Percentiles rank a stretch among this genome's conserved stretches.
Conservation (phyloP, 2,329 filamentous ascomycete species). For the Diplodia seriata region DNA sequence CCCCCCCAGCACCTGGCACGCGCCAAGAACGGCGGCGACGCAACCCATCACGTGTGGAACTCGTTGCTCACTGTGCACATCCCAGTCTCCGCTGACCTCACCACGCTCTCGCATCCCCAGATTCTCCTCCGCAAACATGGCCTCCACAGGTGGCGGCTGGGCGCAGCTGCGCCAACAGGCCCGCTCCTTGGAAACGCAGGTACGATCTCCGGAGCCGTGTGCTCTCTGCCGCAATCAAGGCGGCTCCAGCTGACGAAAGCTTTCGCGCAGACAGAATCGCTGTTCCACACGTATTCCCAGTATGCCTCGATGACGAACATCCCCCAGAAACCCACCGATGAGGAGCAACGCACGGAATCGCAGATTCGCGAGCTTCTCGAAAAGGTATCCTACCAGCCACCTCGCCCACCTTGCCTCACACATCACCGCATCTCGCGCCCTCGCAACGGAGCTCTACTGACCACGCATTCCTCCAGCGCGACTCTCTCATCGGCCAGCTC, state of each 20-base stretch:
- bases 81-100: slow-evolving; percentile 26
- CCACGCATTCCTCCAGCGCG: slow-evolving; percentile 65
- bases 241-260: slow-evolving; percentile 22
- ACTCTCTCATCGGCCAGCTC: slow-evolving; percentile 80
- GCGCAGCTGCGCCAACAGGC: slow-evolving; percentile 93
- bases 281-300: slow-evolving; percentile 87
- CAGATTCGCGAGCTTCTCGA: slow-evolving; percentile 85
- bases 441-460: slow-evolving; percentile 7
- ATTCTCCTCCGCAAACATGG: slow-evolving; percentile 40
- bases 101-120: slow-evolving; percentile 25
- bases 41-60: slow-evolving; percentile 33
- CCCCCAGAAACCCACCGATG: slow-evolving; percentile 81
- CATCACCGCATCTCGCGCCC: slow-evolving; percentile 33
- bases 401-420: slow-evolving; percentile 29
- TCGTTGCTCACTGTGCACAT: slow-evolving; percentile 12
- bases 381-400: slow-evolving; percentile 62
- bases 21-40: slow-evolving; percentile 13
- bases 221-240: slow-evolving; percentile 13
- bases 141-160: slow-evolving; percentile 68
- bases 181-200: slow-evolving; percentile 86
- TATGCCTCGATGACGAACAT: slow-evolving; percentile 82
- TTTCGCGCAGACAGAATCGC: slow-evolving; percentile 74
- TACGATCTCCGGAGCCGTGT: slow-evolving; percentile 52
- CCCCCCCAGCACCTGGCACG: not conserved
- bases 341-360: slow-evolving; percentile 79